These are phyloP conservation scores for Neurospora sp. DNA, from an alignment of 2,329 filamentous ascomycete genomes.

Conservation along the genomic window DNA sequence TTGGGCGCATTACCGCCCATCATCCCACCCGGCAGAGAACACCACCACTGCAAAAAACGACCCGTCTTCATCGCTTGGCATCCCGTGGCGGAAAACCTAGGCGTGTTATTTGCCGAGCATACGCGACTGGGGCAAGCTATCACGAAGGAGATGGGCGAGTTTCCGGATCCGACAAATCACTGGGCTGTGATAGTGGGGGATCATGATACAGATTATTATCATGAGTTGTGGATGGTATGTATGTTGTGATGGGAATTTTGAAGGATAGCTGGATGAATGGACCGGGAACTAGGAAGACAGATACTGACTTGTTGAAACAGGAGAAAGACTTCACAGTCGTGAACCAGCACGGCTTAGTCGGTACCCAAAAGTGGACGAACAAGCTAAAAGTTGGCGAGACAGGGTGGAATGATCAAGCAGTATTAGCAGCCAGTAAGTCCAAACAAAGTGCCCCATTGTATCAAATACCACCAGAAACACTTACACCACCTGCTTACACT, in stretches of 20 bases:
- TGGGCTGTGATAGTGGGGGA: constrained; percentile 48
- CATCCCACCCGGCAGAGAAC: background rate
- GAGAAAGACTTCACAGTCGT: constrained; percentile 31
- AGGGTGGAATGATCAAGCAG: constrained; percentile 43
- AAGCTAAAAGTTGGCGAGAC: constrained; percentile 43
- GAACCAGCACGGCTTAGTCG: background rate
- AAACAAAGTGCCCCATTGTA: background rate
- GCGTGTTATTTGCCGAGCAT: constrained; percentile 48
- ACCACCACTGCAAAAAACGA: background rate
- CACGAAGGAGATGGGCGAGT: constrained; percentile 41
- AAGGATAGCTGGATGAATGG: background rate
- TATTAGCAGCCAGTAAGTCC: constrained; percentile 35
- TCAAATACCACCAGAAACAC: background rate
- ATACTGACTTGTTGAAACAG: background rate
- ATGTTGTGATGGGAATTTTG: background rate
- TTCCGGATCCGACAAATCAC: constrained; percentile 50
- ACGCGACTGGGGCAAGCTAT: constrained; percentile 46
- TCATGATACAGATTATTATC: constrained; percentile 29
- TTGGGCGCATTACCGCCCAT: background rate
- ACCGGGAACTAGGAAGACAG: background rate
- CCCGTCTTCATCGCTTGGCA: constrained; percentile 40
- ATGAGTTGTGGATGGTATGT: constrained; percentile 50
- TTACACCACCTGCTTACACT: no score
- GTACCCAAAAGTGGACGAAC: constrained; percentile 29
- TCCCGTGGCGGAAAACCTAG: constrained; percentile 43